phyloP scores from a whole-genome alignment of 257 asterid genomes.

The Echium plantagineum region DNA sequence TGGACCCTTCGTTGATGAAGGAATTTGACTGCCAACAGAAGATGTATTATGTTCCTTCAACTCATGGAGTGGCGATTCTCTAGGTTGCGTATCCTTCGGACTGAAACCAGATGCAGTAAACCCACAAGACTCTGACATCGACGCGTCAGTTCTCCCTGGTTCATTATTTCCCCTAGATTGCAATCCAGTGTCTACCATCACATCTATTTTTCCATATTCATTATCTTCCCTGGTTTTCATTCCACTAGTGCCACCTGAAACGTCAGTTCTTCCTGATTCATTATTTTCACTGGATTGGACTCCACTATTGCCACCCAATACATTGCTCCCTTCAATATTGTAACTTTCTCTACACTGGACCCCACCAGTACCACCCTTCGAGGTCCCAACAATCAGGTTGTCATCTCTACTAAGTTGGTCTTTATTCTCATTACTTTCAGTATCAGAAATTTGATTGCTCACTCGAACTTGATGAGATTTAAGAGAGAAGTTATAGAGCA shows the following conservation, averaged over 20 bases:
- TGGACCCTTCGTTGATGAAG: constrained; percentile 8
- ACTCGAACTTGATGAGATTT: constrained; percentile 24
- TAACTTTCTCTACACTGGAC: not conserved
- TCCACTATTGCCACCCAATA: not conserved
- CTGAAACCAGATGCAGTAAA: not conserved
- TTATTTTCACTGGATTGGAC: constrained; percentile 15
- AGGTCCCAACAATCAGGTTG: not conserved
- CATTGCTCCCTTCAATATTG: too few species aligned
- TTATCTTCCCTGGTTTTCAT: constrained; percentile 14
- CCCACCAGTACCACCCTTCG: not conserved
- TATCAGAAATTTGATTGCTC: constrained; percentile 8
- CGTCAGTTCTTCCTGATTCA: constrained; percentile 27
- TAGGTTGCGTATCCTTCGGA: not conserved
- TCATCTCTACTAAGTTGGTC: constrained; percentile 3
- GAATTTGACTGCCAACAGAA: constrained; percentile 12
- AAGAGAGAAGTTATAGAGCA: constrained; percentile 23
- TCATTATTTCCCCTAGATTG: constrained; percentile 18
- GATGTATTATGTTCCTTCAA: constrained; percentile 11
- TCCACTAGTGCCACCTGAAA: constrained; percentile 10
- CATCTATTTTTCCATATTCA: constrained; percentile 26
- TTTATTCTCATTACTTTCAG: constrained; percentile 7
- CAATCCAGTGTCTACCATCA: constrained; percentile 11
- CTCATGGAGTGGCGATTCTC: not conserved
- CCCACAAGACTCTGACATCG: constrained; percentile 16
- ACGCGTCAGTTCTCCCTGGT: constrained; percentile 14